Conservation (phyloP, 2,329 filamentous ascomycete genomes). For the Penicillium sp. region DNA sequence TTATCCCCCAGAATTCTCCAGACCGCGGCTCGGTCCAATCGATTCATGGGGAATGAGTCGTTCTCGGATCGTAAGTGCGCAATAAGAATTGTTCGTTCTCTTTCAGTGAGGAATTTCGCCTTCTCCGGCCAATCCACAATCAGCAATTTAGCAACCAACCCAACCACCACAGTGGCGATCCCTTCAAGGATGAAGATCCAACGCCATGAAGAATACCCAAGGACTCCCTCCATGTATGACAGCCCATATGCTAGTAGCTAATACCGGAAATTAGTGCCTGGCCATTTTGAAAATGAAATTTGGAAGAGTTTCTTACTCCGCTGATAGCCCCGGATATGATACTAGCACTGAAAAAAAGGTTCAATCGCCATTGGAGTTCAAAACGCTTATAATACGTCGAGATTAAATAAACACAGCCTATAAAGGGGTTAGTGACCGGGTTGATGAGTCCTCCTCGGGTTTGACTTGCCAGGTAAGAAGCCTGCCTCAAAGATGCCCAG, state of each 20-base stretch:
- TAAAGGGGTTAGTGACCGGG: neutral
- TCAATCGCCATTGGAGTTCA: slow-evolving; percentile 41
- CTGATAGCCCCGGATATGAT: slow-evolving; percentile 44
- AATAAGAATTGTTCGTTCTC: slow-evolving; percentile 47
- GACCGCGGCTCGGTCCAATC: neutral
- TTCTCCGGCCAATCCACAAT: slow-evolving; percentile 48
- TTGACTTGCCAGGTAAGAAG: slow-evolving; percentile 34
- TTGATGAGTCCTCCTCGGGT: neutral
- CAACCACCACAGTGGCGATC: slow-evolving; percentile 48
- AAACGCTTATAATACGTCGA: slow-evolving; percentile 41
- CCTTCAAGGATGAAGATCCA: slow-evolving; percentile 56
- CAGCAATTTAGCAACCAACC: slow-evolving; percentile 53
- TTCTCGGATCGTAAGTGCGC: neutral
- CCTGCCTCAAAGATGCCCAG: slow-evolving; percentile 40
- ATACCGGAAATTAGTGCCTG: neutral
- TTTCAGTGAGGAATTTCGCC: slow-evolving; percentile 49
- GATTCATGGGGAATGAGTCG: neutral
- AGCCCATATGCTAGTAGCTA: slow-evolving; percentile 42
- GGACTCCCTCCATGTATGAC: slow-evolving; percentile 41
- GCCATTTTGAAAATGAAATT: slow-evolving; percentile 16
- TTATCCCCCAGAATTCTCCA: neutral
- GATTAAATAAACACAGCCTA: slow-evolving; percentile 35
- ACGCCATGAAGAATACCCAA: slow-evolving; percentile 44
- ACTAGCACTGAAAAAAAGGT: slow-evolving; percentile 34
- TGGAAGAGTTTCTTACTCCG: slow-evolving; percentile 25